Evolutionary conservation across 2,329 filamentous ascomycete genomes (phyloP), one percentile per base, ranked within the genome.

Genomic region (Ascocoryne sarcoides): DNA sequence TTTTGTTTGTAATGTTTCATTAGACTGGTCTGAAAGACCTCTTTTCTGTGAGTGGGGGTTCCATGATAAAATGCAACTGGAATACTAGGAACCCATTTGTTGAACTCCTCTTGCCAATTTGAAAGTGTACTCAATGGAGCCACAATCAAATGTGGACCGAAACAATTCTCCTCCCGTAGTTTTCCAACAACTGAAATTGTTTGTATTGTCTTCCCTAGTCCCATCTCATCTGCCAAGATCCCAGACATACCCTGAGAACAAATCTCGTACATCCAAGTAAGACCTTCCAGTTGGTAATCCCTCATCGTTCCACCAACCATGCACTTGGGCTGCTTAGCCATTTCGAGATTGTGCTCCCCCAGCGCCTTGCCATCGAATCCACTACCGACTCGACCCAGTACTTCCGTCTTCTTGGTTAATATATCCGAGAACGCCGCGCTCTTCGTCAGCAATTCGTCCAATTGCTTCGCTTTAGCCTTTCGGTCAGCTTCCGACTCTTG

Each of bases 21-120:
- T 54, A 96, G 75, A 29, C 73, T 66, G n/a, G 75, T 81, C 32
- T 68, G 71, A 45, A 88, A 80, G n/a, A 95, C 76, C 2, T 77
- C 69, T 37, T 79, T 79, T n/a, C 92, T 75, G 47, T 92, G 77
- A 15, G 77, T 68, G 18, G 88, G 87, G 8, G 75, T 81, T 7
- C 92, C 92, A 53, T 98, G 92, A 53, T 96, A 96, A 50, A 96
- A 75, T 36, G 94, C 69, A 0, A 92, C 88, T 0, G 90, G 88
- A 29, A 96, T 90, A 2, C 73, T 75, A 0, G 92, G 92, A 0
- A 87, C 86, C 88, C 89, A 98, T 52, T 82, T 83, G 23, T 79
- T 71, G 52, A 96, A 95, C 56, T 98, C 92, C 31, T 92, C 84
- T 31, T 95, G 81, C 92, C 92, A 98, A 58, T 96, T 98, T 29